Percentiles rank a stretch among this genome's conserved stretches.
phyloP scores from a whole-genome alignment of 208 protist genomes.

The Acanthamoeba healyi region DNA sequence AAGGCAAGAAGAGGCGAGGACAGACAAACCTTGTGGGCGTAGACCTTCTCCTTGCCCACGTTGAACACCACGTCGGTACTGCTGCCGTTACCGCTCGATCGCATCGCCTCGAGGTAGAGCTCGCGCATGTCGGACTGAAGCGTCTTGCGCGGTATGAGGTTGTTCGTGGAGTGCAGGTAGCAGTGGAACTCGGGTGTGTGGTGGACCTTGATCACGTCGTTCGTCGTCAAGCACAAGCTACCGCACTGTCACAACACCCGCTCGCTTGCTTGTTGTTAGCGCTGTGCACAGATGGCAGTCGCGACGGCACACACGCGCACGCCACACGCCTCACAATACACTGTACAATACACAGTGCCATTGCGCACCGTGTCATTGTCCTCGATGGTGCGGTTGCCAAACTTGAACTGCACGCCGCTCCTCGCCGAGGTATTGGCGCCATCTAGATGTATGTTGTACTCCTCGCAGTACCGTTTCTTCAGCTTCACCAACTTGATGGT shows the following conservation, averaged over 20 bases:
- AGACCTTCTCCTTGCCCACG: not conserved
- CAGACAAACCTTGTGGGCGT: not conserved
- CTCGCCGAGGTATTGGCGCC: not conserved
- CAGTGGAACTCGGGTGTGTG: conserved; percentile 32
- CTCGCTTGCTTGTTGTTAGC: too few relatives aligned
- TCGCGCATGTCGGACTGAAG: conserved; percentile 38
- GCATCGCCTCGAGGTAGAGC: conserved; percentile 22
- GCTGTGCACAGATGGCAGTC: too few relatives aligned
- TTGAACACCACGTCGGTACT: not conserved
- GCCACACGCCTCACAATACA: too few relatives aligned
- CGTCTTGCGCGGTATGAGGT: not conserved
- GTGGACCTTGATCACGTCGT: conserved; percentile 1
- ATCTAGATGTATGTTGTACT: not conserved
- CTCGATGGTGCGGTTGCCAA: conserved; percentile 24
- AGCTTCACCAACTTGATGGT: not conserved
- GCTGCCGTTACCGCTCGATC: not conserved
- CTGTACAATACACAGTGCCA: too few relatives aligned
- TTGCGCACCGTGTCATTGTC: conserved; percentile 28
- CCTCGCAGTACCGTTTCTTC: conserved; percentile 7
- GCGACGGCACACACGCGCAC: too few relatives aligned
- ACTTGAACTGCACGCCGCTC: conserved; percentile 28
- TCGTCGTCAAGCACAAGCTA: not conserved
- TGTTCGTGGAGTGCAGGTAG: not conserved
- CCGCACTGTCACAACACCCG: not conserved
- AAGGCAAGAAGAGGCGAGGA: too few relatives aligned